A percentile compares a stretch with the other conserved stretches of the same genome.
Conservation (phyloP, 1,139 yeast genomes). For the Pneumocystis murina region DNA sequence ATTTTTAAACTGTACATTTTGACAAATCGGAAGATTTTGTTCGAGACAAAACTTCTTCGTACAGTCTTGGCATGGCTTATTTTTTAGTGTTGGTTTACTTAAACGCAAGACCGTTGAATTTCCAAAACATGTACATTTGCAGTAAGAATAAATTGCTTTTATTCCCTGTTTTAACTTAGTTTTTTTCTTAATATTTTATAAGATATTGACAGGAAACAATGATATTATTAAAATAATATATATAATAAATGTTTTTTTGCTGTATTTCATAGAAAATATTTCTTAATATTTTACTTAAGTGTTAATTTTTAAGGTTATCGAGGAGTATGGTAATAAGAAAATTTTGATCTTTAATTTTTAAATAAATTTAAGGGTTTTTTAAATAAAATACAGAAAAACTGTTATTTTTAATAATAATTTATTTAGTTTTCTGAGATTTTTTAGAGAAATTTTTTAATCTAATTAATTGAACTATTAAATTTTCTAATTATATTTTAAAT, state of each 20-base stretch:
- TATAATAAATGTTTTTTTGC: neutral
- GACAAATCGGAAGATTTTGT: conserved; percentile 1
- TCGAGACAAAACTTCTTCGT: conserved; percentile 7
- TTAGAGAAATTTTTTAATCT: neutral
- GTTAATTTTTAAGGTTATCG: too few species aligned
- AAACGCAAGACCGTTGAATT: conserved; percentile 2
- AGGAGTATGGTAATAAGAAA: too few species aligned
- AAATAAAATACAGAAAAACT: too few species aligned
- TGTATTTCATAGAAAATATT: neutral
- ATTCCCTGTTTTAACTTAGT: neutral
- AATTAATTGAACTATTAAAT: neutral
- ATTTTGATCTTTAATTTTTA: too few species aligned
- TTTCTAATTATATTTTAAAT: neutral
- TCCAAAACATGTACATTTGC: conserved; percentile 10
- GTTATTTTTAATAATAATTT: too few species aligned
- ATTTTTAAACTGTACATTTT: neutral
- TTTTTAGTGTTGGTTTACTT: neutral
- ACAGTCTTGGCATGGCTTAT: conserved; percentile 7
- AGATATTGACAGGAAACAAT: neutral
- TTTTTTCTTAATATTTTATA: neutral
- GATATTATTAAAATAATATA: neutral
- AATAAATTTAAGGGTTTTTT: too few species aligned
- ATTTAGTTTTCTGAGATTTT: too few species aligned
- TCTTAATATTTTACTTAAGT: neutral
- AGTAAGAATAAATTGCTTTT: neutral